A percentile compares a stretch with the other conserved stretches of the same genome.
Evolutionary conservation across 495 filamentous ascomycete species (phyloP).

Genomic region (Peziza echinospora): DNA sequence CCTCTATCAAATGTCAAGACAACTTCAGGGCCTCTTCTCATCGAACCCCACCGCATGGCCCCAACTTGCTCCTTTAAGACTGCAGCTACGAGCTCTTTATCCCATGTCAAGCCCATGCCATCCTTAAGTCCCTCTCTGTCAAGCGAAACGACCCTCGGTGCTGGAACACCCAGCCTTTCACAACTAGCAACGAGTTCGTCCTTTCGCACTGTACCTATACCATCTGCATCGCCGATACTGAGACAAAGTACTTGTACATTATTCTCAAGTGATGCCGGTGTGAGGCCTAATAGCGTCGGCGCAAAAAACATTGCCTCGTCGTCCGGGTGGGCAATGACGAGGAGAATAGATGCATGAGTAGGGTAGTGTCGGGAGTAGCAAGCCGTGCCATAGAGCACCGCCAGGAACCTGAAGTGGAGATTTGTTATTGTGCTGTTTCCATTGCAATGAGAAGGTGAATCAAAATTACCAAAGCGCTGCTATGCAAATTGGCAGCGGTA

Average conservation of each 20-base stretch:
- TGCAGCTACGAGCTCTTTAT: background rate
- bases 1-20: conserved; percentile 69
- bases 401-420: conserved; percentile 29
- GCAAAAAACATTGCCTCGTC: conserved; percentile 99
- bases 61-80: too few species aligned
- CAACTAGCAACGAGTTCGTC: conserved; percentile 65
- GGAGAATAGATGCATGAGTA: conserved; percentile 39
- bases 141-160: conserved; percentile 45
- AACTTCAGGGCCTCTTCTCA: conserved; percentile 38
- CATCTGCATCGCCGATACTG: conserved; percentile 53
- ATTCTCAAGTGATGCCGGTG: conserved; percentile 51
- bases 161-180: conserved; percentile 46
- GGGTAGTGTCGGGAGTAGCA: conserved; percentile 23
- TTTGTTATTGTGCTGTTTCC: too few species aligned
- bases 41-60: background rate
- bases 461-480: too few species aligned
- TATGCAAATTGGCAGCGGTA: too few species aligned
- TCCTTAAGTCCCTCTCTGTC: conserved; percentile 43
- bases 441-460: too few species aligned
- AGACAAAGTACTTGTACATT: conserved; percentile 85
- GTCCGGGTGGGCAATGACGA: conserved; percentile 91
- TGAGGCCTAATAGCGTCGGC: conserved; percentile 62
- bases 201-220: conserved; percentile 59
- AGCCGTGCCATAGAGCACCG: too few species aligned
- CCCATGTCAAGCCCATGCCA: conserved; percentile 26